These are phyloP conservation scores for Mixia osmundae DNA, from an alignment of 1,284 basidiomycete species.

Conservation along the genomic window DNA sequence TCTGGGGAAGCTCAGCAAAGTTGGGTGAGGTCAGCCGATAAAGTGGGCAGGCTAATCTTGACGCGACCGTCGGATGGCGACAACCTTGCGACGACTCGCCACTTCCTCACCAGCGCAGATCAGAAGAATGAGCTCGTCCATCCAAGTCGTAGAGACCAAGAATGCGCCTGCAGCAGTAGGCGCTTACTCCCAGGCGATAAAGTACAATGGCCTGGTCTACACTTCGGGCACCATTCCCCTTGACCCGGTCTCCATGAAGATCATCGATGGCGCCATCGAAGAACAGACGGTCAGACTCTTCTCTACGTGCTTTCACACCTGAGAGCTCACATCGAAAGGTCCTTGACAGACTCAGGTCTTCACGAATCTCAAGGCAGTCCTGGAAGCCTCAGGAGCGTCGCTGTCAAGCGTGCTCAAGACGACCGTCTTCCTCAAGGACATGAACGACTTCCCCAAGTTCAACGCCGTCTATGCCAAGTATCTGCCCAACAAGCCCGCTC, in stretches of 20 bases:
- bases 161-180: too few species aligned
- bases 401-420: slow-evolving; percentile 58
- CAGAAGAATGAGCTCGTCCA: too few species aligned
- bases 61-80: too few species aligned
- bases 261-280: slow-evolving; percentile 36
- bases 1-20: too few species aligned
- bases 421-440: slow-evolving; percentile 73
- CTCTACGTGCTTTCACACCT: too few species aligned
- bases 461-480: slow-evolving; percentile 32
- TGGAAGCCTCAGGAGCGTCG: slow-evolving; percentile 56
- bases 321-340: too few species aligned
- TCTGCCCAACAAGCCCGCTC: slow-evolving; percentile 72
- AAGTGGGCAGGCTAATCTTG: too few species aligned
- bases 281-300: too few species aligned
- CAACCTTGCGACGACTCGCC: too few species aligned
- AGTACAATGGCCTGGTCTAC: neutral
- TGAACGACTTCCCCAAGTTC: slow-evolving; percentile 70
- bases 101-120: too few species aligned
- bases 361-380: slow-evolving; percentile 58
- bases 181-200: neutral
- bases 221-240: neutral
- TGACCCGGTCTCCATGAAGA: slow-evolving; percentile 27
- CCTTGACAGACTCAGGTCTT: slow-evolving; percentile 62
- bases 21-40: too few species aligned
- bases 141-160: too few species aligned